Evolutionary conservation across 108 stramenopile genomes (phyloP), one percentile per base, ranked within the genome.

Genomic region (Nitzschia sp.): DNA sequence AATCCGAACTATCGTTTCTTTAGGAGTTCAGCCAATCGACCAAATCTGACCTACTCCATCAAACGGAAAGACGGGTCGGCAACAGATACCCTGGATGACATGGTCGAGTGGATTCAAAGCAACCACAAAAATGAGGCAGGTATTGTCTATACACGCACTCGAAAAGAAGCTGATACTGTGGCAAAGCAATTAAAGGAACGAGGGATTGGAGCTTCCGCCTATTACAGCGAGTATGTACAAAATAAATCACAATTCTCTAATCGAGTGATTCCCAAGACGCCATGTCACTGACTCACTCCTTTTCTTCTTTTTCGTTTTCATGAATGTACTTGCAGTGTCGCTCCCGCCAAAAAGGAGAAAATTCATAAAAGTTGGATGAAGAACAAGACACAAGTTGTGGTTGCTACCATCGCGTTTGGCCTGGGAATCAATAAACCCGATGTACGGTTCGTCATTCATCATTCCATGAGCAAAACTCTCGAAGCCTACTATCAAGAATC

Each of bases 401-500:
- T 87, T 22, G 99, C 95, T 0, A 98, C 98, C 23, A 94, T 97
- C 60, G 98, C 97, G 0, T 99, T 96, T 80, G 97, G 97, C 16
- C 77, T 99, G 61, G 98, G 98, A 22, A 97, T 99, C 69, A 96
- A 99, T 80, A 94, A 96, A 55, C 85, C 96, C 29, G 69, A 79
- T 62, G 73, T 77, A 45, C 78, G 90, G n/a, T 94, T 91, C 76
- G 93, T 91, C 3, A 56, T 94, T 15, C 90, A 94, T 67, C 90
- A 90, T 62, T 78, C 67, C n/a, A 45, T 96, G 6, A 82, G 89
- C 58, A 98, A 97, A 67, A 90, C 86, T 45, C 68, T 97, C 2
- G 95, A 96, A 31, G 92, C 89, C 22, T 97, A 97, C 80, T 96
- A 95, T 69, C 98, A 99, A 79, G 98, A 99, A 72, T 82, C 84